Evolutionary conservation across 2,329 filamentous ascomycete genomes (phyloP).

Genomic region (Didymella lethalis): DNA sequence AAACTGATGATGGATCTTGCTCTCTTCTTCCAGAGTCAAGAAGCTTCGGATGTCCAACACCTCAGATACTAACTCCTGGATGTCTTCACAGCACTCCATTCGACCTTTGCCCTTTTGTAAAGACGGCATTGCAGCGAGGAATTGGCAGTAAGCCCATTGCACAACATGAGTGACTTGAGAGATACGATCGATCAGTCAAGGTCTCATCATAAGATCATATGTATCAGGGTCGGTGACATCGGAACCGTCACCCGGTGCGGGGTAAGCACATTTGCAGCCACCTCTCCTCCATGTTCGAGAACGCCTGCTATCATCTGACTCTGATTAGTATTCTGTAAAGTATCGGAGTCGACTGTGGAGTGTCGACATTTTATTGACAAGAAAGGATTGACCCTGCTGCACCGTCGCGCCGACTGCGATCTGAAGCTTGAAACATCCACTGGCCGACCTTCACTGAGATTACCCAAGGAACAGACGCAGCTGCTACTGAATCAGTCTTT

Average conservation of each 20-base stretch:
- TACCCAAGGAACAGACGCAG: too few species aligned
- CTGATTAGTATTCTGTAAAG: not conserved
- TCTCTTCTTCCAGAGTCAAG: not conserved
- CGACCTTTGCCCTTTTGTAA: not conserved
- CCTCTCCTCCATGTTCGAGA: not conserved
- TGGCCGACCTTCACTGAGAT: too few species aligned
- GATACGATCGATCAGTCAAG: not conserved
- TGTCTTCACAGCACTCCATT: not conserved
- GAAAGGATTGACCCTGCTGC: not conserved
- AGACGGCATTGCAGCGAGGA: not conserved
- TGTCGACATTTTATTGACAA: not conserved
- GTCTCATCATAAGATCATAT: not conserved
- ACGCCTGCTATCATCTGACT: too few species aligned
- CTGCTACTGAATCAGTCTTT: too few species aligned
- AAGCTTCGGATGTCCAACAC: not conserved
- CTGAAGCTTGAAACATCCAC: too few species aligned
- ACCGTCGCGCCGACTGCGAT: too few species aligned
- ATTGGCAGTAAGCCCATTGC: not conserved
- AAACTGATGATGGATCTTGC: not conserved
- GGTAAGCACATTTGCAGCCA: not conserved
- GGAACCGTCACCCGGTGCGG: not conserved
- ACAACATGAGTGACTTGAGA: not conserved
- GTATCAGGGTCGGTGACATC: not conserved
- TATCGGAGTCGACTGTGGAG: not conserved
- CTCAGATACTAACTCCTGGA: not conserved